Base-by-base conservation (phyloP, 129 eudicot genomes). In the Dittrichia graveolens region DNA sequence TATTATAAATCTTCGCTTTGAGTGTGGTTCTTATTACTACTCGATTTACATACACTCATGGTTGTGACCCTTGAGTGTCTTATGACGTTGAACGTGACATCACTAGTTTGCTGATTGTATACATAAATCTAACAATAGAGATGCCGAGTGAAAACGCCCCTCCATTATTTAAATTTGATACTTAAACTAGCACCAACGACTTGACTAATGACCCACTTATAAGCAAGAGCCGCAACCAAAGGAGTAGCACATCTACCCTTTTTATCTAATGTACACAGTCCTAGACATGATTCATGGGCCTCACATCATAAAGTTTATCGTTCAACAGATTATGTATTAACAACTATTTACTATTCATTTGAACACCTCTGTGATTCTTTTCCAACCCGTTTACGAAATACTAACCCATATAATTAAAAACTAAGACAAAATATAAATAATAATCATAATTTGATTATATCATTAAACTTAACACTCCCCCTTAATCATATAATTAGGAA, bases 131-230 rank as follows among this genome's bases (percentile, higher is more conserved):
- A n/a, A n/a, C n/a, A n/a, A n/a, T n/a, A n/a, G n/a, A n/a, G n/a
- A 48, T 9, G 85, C 85, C 85, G 82, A 81, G 60, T 81, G 85
- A n/a, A n/a, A 41, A 81, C 75, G 4, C 82, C 85, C 3, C 82
- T 81, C 85, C 45, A 61, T 67, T 81, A 82, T 72, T 82, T 65
- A 46, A 76, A 81, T 71, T 76, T 76, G 14, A 74, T 65, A 72
- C 75, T 71, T 47, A 81, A 61, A 39, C 85, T 82, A 43, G 85
- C 72, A 65, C 79, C 79, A 15, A 67, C 52, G n/a, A n/a, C n/a
- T n/a, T n/a, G n/a, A n/a, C n/a, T n/a, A 14, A 81, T n/a, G 42
- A 71, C 85, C 85, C 85, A 76, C 44, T 63, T 75, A 48, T 64
- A 81, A 72, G 82, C 85, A 71, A 81, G 82, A 66, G 82, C 78